A percentile compares a stretch with the other conserved stretches of the same genome.
These are phyloP conservation scores for Trichophyton mentagrophytes DNA, from an alignment of 2,329 filamentous ascomycete species.

Conservation along the genomic window DNA sequence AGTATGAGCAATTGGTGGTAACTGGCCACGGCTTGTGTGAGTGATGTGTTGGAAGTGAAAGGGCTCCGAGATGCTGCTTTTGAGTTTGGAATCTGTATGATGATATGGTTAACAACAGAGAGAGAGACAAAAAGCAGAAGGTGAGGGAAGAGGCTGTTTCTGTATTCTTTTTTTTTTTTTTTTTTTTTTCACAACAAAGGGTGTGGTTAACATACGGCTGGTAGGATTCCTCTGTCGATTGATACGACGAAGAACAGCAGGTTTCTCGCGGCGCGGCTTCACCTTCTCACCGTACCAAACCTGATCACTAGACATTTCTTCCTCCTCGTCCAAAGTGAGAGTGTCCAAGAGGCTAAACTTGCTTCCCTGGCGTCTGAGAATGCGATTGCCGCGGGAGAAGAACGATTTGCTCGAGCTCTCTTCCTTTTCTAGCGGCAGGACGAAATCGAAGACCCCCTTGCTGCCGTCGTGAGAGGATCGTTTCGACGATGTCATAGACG, in stretches of 20 bases:
- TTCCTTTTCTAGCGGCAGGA: conserved; percentile 21
- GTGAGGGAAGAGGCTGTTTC: background rate
- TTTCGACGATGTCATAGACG: conserved; percentile 27
- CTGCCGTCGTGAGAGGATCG: conserved; percentile 25
- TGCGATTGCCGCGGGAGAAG: conserved; percentile 34
- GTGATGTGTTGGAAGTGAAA: conserved; percentile 54
- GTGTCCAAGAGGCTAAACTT: conserved; percentile 33
- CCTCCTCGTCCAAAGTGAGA: conserved; percentile 26
- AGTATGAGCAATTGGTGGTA: conserved; percentile 40
- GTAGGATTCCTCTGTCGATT: conserved; percentile 22
- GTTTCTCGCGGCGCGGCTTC: conserved; percentile 12
- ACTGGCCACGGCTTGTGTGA: conserved; percentile 44
- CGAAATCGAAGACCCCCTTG: conserved; percentile 17
- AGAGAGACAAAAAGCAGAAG: background rate
- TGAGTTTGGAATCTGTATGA: conserved; percentile 29
- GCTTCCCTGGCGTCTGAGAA: conserved; percentile 35
- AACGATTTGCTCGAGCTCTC: conserved; percentile 30
- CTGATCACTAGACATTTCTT: conserved; percentile 24
- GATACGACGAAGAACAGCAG: conserved; percentile 24
- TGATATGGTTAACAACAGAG: background rate
- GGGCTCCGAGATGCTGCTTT: conserved; percentile 45
- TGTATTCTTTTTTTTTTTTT: background rate
- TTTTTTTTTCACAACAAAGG: background rate
- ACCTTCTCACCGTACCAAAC: conserved; percentile 18
- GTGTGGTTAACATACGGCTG: conserved; percentile 23